Evolutionary conservation across 441 rosid genomes (phyloP), one percentile per base, ranked within the genome.

Genomic region (Euphorbia schlechtendalii): DNA sequence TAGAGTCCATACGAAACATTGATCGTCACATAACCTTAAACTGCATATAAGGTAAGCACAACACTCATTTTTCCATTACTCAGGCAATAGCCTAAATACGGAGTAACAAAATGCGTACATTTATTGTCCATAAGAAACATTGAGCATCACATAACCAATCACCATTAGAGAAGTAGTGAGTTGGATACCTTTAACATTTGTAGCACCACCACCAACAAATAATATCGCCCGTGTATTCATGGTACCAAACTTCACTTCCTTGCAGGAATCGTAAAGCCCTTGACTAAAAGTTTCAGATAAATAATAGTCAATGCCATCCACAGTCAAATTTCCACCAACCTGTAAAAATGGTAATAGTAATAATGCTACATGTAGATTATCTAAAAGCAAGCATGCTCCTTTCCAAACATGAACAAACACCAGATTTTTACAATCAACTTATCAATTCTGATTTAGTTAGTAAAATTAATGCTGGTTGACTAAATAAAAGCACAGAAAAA

Each of bases 181-280:
- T 61, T 49, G 38, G 36, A 28, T 74, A 89, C 96, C 98, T 71
- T 74, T 80, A 75, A 82, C 84, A 68, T 80, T 79, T 74, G 80
- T 78, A 56, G 96, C 98, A 74, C 96, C 96, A 5, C 82, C 87
- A 65, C 96, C 96, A 20, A 92, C 74, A 77, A 89, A 87, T n/a
- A 82, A 91, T 67, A 92, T 21, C 59, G 96, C 96, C 15, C 87
- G 82, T 58, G 87, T 84, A 73, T 92, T 92, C 73, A 92, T 86
- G 65, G 96, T 86, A 60, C 98, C 98, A 70, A 87, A 92, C 70
- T 92, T 92, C 64, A 89, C 98, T 71, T 87, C 87, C 76, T 84
- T 83, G 80, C 98, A 92, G 62, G 98, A 89, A 61, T 87, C 80
- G 56, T 84, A 92, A 63, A 87, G 65, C 62, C 86, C 90, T 63